Percentiles rank a stretch among this genome's conserved stretches.
phyloP scores from a whole-genome alignment of 1,284 basidiomycete species.

The Puccinia hordei region DNA sequence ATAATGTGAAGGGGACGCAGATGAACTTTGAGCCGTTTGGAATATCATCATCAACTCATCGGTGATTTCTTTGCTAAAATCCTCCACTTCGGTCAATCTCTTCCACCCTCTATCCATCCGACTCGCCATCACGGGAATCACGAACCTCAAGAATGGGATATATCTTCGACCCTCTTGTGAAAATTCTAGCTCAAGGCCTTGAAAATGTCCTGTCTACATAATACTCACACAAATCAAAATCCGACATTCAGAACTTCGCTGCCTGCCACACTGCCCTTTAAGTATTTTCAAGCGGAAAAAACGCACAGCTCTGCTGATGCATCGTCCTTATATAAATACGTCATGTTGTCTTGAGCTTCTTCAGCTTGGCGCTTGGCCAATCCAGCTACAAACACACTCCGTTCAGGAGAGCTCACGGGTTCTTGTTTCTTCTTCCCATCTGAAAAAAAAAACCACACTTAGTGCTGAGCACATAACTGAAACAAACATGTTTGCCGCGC shows the following conservation, averaged over 20 bases:
- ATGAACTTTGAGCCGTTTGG: not conserved
- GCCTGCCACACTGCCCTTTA: not conserved
- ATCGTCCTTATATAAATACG: not conserved
- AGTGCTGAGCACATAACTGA: too few relatives aligned
- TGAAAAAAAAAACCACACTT: too few relatives aligned
- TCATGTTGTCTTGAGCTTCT: not conserved
- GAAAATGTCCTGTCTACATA: too few relatives aligned
- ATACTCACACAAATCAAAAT: not conserved
- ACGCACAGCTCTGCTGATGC: not conserved
- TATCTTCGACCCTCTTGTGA: not conserved
- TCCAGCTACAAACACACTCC: not conserved
- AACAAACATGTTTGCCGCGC: too few relatives aligned
- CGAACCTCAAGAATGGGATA: too few relatives aligned
- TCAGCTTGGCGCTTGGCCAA: not conserved
- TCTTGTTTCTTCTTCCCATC: not conserved
- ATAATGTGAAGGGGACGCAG: not conserved
- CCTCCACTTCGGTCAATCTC: not conserved
- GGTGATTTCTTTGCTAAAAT: not conserved
- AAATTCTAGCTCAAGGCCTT: not conserved
- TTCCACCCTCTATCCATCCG: not conserved
- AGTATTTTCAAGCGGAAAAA: not conserved
- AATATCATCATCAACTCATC: conserved; percentile 4
- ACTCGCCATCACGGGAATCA: not conserved
- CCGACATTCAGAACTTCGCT: not conserved
- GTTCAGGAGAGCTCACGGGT: not conserved